These are phyloP conservation scores for Penicillium atrosanguineum DNA, from an alignment of 495 filamentous ascomycete genomes.

Conservation along the genomic window DNA sequence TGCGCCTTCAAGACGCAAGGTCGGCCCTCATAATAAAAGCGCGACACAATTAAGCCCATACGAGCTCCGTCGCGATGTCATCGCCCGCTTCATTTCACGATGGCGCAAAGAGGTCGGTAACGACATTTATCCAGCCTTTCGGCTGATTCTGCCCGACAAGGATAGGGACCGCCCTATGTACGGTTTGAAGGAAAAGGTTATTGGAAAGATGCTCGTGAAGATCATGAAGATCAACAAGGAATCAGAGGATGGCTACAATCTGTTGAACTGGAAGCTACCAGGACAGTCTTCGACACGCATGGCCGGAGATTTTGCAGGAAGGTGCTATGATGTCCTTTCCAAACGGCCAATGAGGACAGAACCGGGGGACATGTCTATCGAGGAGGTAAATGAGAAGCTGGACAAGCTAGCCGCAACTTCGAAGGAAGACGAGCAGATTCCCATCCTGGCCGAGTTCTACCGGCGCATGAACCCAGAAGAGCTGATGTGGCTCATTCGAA, in stretches of 20 bases:
- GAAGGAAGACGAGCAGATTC: constrained; percentile 78
- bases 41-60: constrained; percentile 64
- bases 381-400: constrained; percentile 83
- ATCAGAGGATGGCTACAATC: constrained; percentile 79
- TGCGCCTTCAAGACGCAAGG: constrained; percentile 43
- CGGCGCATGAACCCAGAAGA: constrained; percentile 90
- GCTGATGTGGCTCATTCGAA: constrained; percentile 89
- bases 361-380: constrained; percentile 76
- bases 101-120: constrained; percentile 87
- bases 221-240: constrained; percentile 91
- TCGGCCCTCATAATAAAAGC: constrained; percentile 52
- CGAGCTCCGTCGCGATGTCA: constrained; percentile 79
- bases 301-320: constrained; percentile 87
- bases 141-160: constrained; percentile 90
- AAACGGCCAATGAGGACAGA: constrained; percentile 77
- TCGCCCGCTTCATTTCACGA: constrained; percentile 82
- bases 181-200: constrained; percentile 87
- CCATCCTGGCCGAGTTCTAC: constrained; percentile 81
- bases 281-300: constrained; percentile 60
- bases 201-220: constrained; percentile 83
- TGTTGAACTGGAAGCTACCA: constrained; percentile 93
- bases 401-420: constrained; percentile 72
- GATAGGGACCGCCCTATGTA: constrained; percentile 93
- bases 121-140: constrained; percentile 91
- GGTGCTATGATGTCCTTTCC: constrained; percentile 81